Evolutionary conservation across 768 basidiomycete species (phyloP).

Genomic region (Cystobasidiopsis lactophilus): DNA sequence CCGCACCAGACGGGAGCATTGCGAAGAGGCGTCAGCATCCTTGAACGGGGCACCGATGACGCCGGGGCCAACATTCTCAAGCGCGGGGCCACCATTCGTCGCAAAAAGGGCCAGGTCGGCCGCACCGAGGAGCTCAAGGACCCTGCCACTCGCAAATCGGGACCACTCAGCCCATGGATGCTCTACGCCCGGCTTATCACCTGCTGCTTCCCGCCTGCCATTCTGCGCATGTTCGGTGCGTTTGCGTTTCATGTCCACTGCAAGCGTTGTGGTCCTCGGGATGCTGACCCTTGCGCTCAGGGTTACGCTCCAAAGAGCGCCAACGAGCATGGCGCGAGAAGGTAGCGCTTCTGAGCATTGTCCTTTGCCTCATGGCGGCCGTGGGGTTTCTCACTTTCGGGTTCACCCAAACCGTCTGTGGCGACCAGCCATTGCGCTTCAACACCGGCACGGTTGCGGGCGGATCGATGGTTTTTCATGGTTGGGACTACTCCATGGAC

Average conservation of each 20-base stretch:
- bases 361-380: conserved; percentile 59
- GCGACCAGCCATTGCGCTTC: conserved; percentile 59
- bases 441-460: conserved; percentile 54
- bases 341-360: conserved; percentile 70
- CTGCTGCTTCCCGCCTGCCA: conserved; percentile 51
- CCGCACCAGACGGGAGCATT: conserved; percentile 24
- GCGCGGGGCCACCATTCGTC: conserved; percentile 53
- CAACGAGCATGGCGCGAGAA: conserved; percentile 98
- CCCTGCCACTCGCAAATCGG: conserved; percentile 53
- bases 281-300: conserved; percentile 26
- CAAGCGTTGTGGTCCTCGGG: not conserved
- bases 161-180: conserved; percentile 88
- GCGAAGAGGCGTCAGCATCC: conserved; percentile 67
- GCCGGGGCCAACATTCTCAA: conserved; percentile 83
- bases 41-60: conserved; percentile 81
- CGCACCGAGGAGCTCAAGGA: conserved; percentile 16
- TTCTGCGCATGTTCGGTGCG: conserved; percentile 59
- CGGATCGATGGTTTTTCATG: conserved; percentile 76
- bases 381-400: conserved; percentile 98
- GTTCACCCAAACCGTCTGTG: conserved; percentile 84
- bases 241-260: conserved; percentile 12
- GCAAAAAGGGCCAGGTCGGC: conserved; percentile 32
- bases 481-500: conserved; percentile 76
- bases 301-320: conserved; percentile 70
- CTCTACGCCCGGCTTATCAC: conserved; percentile 75